Conservation (phyloP, 1,284 basidiomycete genomes). For the Ustilago nuda region DNA sequence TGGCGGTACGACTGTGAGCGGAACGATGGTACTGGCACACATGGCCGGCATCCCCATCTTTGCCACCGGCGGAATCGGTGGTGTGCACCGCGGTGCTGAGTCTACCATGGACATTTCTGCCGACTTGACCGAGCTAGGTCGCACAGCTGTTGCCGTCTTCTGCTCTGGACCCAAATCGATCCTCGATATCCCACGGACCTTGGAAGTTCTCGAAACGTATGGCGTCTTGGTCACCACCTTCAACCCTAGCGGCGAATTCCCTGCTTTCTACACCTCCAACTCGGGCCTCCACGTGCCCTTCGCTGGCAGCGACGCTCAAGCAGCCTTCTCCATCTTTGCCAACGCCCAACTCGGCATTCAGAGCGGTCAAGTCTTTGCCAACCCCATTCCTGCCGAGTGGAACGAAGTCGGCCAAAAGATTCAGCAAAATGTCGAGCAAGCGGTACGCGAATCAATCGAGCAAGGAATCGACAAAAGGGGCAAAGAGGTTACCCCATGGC, state of each 20-base stretch:
- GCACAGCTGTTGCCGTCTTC: slow-evolving; percentile 75
- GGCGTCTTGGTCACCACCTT: slow-evolving; percentile 92
- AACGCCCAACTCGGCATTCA: slow-evolving; percentile 74
- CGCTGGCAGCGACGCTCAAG: slow-evolving; percentile 38
- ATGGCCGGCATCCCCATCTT: slow-evolving; percentile 67
- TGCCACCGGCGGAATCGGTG: slow-evolving; percentile 74
- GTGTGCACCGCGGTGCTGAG: slow-evolving; percentile 93
- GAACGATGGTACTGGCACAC: slow-evolving; percentile 73
- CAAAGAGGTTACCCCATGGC: slow-evolving; percentile 95
- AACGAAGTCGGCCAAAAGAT: slow-evolving; percentile 78
- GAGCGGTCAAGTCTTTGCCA: slow-evolving; percentile 77
- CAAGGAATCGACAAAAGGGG: slow-evolving; percentile 84
- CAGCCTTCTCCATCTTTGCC: slow-evolving; percentile 72
- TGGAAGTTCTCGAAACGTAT: slow-evolving; percentile 96
- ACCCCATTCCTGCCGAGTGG: slow-evolving; percentile 86
- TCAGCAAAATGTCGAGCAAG: slow-evolving; percentile 85
- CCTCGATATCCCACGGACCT: slow-evolving; percentile 87
- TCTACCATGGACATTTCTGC: slow-evolving; percentile 82
- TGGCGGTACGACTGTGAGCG: slow-evolving; percentile 91
- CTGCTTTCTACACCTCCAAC: slow-evolving; percentile 88
- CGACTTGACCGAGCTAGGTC: slow-evolving; percentile 63
- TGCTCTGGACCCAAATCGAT: slow-evolving; percentile 97
- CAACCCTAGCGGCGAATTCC: slow-evolving; percentile 78
- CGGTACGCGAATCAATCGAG: slow-evolving; percentile 83
- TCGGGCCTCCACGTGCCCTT: slow-evolving; percentile 81